These are phyloP conservation scores for Didymellaceae sp. DNA, from an alignment of 2,329 filamentous ascomycete species.

Conservation along the genomic window DNA sequence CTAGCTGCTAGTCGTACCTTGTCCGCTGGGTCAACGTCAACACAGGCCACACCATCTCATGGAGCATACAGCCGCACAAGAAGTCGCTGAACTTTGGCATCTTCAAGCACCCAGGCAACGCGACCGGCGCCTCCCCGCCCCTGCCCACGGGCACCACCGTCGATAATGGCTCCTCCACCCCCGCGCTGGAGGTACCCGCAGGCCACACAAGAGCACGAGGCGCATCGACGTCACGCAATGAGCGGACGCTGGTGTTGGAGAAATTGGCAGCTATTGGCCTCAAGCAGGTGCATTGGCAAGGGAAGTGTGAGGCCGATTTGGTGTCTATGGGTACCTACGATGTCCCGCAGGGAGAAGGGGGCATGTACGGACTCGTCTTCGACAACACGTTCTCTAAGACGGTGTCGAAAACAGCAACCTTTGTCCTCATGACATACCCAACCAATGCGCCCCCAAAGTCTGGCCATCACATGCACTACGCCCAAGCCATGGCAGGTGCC, in stretches of 20 bases:
- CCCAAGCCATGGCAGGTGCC: slow-evolving; percentile 60
- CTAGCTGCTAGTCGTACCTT: slow-evolving; percentile 79
- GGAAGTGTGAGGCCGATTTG: slow-evolving; percentile 96
- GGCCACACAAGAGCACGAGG: slow-evolving; percentile 61
- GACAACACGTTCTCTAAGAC: slow-evolving; percentile 98
- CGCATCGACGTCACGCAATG: slow-evolving; percentile 66
- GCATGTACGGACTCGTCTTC: slow-evolving; percentile 96
- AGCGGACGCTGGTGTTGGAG: slow-evolving; percentile 72
- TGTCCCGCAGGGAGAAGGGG: slow-evolving; percentile 74
- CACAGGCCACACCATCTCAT: slow-evolving; percentile 89
- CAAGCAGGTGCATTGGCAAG: slow-evolving; percentile 76
- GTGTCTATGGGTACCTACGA: slow-evolving; percentile 90
- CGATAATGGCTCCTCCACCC: slow-evolving; percentile 42
- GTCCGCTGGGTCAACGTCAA: slow-evolving; percentile 96
- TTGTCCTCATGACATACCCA: slow-evolving; percentile 93
- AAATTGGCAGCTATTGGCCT: slow-evolving; percentile 68
- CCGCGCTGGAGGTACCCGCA: slow-evolving; percentile 58
- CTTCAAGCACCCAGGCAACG: slow-evolving; percentile 91
- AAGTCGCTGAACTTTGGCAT: slow-evolving; percentile 99
- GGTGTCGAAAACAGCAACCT: slow-evolving; percentile 88
- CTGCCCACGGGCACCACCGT: slow-evolving; percentile 44
- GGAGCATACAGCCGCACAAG: slow-evolving; percentile 97
- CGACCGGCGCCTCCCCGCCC: slow-evolving; percentile 55
- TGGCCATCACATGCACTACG: slow-evolving; percentile 70
- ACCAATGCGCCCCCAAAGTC: slow-evolving; percentile 79